Conservation (phyloP, 495 filamentous ascomycete species). For the Aspergillus affinis region DNA sequence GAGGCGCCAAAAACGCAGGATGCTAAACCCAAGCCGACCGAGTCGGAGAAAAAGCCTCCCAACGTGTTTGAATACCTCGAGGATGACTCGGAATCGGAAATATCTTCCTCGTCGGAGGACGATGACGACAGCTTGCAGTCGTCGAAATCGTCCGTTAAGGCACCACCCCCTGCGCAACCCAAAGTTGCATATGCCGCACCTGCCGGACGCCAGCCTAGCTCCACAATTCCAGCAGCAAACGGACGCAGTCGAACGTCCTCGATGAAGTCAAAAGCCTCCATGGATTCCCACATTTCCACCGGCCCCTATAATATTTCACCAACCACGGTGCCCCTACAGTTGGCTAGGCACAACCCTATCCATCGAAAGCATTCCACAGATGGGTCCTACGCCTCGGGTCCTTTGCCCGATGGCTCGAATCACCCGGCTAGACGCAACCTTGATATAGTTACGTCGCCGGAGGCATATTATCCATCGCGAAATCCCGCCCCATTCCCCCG, state of each 20-base stretch:
- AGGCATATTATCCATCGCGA: conserved; percentile 30
- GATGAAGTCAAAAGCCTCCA: conserved; percentile 24
- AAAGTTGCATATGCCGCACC: conserved; percentile 10
- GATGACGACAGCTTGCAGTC: conserved; percentile 17
- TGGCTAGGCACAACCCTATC: conserved; percentile 23
- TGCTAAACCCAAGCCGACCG: conserved; percentile 19
- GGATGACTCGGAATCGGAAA: conserved; percentile 20
- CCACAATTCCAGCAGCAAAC: conserved; percentile 14
- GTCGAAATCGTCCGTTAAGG: not conserved
- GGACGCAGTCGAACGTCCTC: conserved; percentile 25
- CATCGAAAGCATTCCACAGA: conserved; percentile 24
- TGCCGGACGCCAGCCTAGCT: conserved; percentile 13
- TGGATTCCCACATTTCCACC: conserved; percentile 23
- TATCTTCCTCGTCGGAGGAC: conserved; percentile 27
- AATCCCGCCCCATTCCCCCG: conserved; percentile 25
- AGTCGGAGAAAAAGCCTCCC: conserved; percentile 26
- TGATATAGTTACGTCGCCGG: conserved; percentile 24
- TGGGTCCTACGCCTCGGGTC: conserved; percentile 15
- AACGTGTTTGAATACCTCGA: conserved; percentile 49
- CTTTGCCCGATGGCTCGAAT: conserved; percentile 16
- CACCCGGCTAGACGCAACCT: conserved; percentile 19
- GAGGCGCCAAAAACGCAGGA: conserved; percentile 15
- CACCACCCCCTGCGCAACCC: conserved; percentile 3
- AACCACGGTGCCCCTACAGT: conserved; percentile 25
- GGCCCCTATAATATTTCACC: conserved; percentile 27